These are phyloP conservation scores for Talaromyces sp. DNA, from an alignment of 2,329 filamentous ascomycete genomes.

Conservation along the genomic window DNA sequence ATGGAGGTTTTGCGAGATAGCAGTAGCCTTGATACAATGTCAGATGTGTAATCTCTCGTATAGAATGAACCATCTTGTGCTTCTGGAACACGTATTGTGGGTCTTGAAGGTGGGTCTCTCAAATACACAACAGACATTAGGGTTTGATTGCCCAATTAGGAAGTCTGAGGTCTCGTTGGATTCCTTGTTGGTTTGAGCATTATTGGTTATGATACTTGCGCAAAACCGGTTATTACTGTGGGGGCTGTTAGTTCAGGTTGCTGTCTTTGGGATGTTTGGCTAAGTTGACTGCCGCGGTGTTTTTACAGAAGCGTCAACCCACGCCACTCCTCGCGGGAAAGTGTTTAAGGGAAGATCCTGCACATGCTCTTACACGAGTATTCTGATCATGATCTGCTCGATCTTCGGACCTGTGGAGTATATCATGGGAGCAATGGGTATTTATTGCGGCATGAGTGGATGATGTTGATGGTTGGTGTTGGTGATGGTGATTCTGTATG, in stretches of 20 bases:
- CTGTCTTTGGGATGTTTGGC: background rate
- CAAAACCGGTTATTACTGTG: background rate
- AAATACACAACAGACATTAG: background rate
- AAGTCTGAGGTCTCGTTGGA: background rate
- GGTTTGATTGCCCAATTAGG: background rate
- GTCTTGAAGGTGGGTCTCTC: background rate
- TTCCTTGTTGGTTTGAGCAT: background rate
- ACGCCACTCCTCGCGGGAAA: background rate
- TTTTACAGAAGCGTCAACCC: background rate
- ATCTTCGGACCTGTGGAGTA: background rate
- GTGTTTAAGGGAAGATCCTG: background rate
- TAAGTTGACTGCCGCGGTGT: background rate
- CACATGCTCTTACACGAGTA: background rate
- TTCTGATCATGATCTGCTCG: background rate
- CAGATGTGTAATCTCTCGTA: background rate
- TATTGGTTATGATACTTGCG: background rate
- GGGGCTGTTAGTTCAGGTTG: background rate
- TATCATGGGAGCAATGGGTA: background rate
- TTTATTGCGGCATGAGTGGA: background rate
- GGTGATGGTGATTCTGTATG: background rate
- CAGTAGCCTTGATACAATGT: background rate
- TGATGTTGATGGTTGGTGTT: background rate
- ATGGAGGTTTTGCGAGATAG: slow-evolving; percentile 20
- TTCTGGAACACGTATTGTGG: background rate
- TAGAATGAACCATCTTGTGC: background rate